Evolutionary conservation across 768 basidiomycete species (phyloP).

Genomic region (Rhodotorula diobovata): DNA sequence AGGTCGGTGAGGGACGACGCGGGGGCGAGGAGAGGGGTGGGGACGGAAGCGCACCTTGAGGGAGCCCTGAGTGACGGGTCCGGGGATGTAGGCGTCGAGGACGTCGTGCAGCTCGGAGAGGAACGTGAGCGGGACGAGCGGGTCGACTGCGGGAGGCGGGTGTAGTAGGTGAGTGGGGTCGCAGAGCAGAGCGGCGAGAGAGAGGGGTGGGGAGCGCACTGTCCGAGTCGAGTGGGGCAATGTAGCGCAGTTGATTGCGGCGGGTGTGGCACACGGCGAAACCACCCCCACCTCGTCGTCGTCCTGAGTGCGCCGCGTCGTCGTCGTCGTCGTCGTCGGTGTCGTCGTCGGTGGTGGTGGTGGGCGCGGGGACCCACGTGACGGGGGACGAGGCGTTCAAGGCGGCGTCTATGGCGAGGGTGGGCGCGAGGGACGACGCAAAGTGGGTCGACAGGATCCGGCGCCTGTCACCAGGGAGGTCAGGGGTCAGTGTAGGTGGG

Average conservation of each 20-base stretch:
- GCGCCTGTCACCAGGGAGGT: constrained; percentile 7
- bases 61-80: constrained; percentile 28
- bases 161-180: neutral
- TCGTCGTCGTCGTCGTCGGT: too few species aligned
- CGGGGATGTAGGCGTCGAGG: constrained; percentile 27
- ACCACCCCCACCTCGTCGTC: neutral
- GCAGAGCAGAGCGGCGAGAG: accelerated
- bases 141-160: constrained; percentile 14
- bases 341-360: neutral
- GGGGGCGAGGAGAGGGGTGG: neutral
- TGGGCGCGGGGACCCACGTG: constrained; percentile 8
- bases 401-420: constrained; percentile 32
- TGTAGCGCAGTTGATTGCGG: constrained; percentile 13
- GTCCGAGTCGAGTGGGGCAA: constrained; percentile 14
- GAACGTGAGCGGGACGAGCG: constrained; percentile 32
- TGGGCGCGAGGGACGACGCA: constrained; percentile 7
- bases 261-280: constrained; percentile 22
- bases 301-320: neutral
- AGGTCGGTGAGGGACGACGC: too few species aligned
- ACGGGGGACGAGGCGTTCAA: neutral
- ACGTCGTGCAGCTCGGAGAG: constrained; percentile 30
- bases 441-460: constrained; percentile 34
- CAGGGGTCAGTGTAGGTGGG: neutral
- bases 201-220: neutral
- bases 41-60: constrained; percentile 21